Evolutionary conservation across 805 yeast genomes (phyloP).

Genomic region (Spencermartinsiella europaea): DNA sequence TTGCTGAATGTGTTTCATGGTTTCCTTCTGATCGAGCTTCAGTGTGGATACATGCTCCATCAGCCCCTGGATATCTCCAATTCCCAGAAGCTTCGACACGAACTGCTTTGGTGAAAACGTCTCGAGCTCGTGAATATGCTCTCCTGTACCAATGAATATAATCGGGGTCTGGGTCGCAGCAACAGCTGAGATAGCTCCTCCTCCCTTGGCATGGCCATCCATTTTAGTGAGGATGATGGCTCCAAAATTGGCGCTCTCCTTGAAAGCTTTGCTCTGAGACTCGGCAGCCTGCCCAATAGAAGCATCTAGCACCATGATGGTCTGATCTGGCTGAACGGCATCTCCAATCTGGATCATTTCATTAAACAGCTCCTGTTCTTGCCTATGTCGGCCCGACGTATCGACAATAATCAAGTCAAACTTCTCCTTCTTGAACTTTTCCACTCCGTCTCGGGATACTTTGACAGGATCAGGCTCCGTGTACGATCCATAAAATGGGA

Average conservation of each 20-base stretch:
- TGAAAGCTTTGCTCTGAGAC: conserved; percentile 88
- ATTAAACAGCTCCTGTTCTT: conserved; percentile 82
- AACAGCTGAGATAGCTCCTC: conserved; percentile 98
- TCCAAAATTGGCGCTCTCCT: conserved; percentile 89
- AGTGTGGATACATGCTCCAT: conserved; percentile 90
- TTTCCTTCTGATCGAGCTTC: conserved; percentile 80
- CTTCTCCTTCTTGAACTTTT: conserved; percentile 81
- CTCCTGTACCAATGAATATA: conserved; percentile 97
- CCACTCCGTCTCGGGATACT: conserved; percentile 88
- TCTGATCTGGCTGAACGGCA: conserved; percentile 88
- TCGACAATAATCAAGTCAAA: conserved; percentile 94
- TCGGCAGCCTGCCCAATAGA: conserved; percentile 99
- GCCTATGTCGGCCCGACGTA: conserved; percentile 97
- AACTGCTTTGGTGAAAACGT: conserved; percentile 85
- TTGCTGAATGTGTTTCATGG: conserved; percentile 83
- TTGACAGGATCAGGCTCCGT: conserved; percentile 93
- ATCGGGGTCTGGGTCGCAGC: conserved; percentile 96
- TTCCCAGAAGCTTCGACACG: conserved; percentile 86
- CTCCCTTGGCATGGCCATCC: conserved; percentile 99
- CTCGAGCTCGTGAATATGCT: conserved; percentile 90
- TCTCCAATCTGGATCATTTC: conserved; percentile 93
- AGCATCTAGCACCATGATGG: conserved; percentile 96
- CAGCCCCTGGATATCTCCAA: conserved; percentile 90
- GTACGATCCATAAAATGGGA: conserved; percentile 93
- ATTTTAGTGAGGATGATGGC: conserved; percentile 90